A percentile compares a stretch with the other conserved stretches of the same genome.
These are phyloP conservation scores for Fusarium nygamai DNA, from an alignment of 2,329 filamentous ascomycete species.

Conservation along the genomic window DNA sequence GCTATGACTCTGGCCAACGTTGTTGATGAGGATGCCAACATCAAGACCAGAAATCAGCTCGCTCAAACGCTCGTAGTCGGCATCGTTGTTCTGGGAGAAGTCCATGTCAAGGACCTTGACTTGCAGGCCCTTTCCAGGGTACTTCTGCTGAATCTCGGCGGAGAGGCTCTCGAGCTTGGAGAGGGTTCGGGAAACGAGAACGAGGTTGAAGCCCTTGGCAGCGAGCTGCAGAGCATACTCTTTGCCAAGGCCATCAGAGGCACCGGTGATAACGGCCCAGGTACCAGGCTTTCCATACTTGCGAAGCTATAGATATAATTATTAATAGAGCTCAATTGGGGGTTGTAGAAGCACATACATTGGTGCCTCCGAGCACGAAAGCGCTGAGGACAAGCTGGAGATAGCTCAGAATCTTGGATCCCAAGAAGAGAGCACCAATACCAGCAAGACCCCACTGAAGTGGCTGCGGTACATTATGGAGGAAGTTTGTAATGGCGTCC, in stretches of 20 bases:
- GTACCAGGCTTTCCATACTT: constrained; percentile 91
- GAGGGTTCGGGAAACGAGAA: constrained; percentile 94
- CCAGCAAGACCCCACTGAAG: constrained; percentile 58
- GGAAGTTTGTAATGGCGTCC: constrained; percentile 41
- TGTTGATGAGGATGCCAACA: constrained; percentile 91
- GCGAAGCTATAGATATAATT: constrained; percentile 69
- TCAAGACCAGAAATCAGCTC: constrained; percentile 77
- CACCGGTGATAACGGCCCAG: constrained; percentile 95
- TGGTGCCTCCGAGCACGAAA: constrained; percentile 73
- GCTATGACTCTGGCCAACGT: constrained; percentile 92
- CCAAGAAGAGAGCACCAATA: constrained; percentile 68
- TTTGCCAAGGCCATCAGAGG: constrained; percentile 95
- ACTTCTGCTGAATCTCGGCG: constrained; percentile 77
- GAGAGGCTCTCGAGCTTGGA: constrained; percentile 86
- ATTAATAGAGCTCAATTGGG: background rate
- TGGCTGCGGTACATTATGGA: constrained; percentile 54
- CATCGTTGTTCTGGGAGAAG: constrained; percentile 81
- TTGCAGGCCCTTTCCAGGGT: constrained; percentile 68
- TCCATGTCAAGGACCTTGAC: constrained; percentile 91
- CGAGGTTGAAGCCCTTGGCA: constrained; percentile 89
- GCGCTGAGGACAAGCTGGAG: constrained; percentile 71
- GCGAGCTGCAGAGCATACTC: constrained; percentile 94
- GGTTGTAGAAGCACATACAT: constrained; percentile 55
- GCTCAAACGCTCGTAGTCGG: constrained; percentile 80
- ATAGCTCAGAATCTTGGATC: constrained; percentile 66